Base-by-base conservation (phyloP, 2,329 filamentous ascomycete genomes). In the Talaromyces amestolkiae region DNA sequence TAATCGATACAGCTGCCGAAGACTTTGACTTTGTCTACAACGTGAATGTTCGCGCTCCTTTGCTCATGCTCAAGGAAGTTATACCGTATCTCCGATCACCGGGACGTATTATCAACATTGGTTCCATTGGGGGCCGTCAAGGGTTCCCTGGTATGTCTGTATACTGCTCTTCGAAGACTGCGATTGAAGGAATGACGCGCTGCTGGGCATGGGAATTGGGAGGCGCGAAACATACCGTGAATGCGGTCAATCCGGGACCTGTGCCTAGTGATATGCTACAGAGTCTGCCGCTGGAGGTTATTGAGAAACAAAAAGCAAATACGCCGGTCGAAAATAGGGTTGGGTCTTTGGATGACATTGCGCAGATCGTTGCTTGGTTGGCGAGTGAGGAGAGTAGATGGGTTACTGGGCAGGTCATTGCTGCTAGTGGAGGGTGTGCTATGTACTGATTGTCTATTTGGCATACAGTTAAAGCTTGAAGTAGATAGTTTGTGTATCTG, bases 121-220 rank as follows among this genome's bases (percentile, higher is more conserved):
- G 81, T 69, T 60, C 54, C 4, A 49, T 60, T 2, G 56, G 41
- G 9, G 45, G 9, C 2, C 10, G 45, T 27, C 37, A 69, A 2
- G 84, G 82, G 0, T 82, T 84, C 65, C 72, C 78, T 1, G 72
- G 76, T 0, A 68, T 85, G 2, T 24, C 81, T 1, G 72, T 86
- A 2, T 89, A 89, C 72, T 80, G 80, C 56, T 82, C 83, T 0
- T 84, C 82, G 4, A 89, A 89, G 71, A 85, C 84, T 0, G 87
- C 86, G 6, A 72, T 89, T 17, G 86, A 89, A 72, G 85, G 82
- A 0, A 73, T 89, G 63, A 89, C 87, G 10, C 78, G 86, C 7
- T 82, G 79, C 53, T 85, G 85, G 81, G 87, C 87, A 0, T 79
- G 80, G 0, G 87, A 89, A 74, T 75, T 89, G 9, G 86, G 86